phyloP scores from a whole-genome alignment of 495 filamentous ascomycete species.

The Parmelia sp. region DNA sequence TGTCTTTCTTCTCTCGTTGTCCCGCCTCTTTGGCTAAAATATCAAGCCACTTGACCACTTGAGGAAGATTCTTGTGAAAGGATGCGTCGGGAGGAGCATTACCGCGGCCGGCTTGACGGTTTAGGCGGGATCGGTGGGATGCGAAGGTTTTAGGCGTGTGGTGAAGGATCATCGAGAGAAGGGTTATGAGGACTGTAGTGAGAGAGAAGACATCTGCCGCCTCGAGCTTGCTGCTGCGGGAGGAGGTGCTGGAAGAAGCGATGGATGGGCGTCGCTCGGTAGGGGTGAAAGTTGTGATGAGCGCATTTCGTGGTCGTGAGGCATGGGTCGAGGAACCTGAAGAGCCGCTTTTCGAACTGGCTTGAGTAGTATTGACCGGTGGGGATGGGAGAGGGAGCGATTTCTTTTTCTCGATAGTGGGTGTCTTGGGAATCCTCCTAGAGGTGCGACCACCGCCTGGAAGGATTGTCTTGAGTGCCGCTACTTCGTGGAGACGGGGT shows the following conservation, averaged over 20 bases:
- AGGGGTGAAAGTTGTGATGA: conserved; percentile 30
- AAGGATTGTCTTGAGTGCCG: conserved; percentile 29
- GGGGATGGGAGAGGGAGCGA: conserved; percentile 29
- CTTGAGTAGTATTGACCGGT: conserved; percentile 18
- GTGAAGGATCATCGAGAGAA: conserved; percentile 67
- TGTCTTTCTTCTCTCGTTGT: conserved; percentile 54
- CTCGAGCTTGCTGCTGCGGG: conserved; percentile 25
- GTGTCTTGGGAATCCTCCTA: conserved; percentile 27
- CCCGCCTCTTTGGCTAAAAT: conserved; percentile 59
- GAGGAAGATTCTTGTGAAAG: conserved; percentile 74
- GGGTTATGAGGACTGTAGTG: conserved; percentile 61
- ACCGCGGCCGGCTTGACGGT: conserved; percentile 57
- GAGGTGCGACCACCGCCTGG: conserved; percentile 46
- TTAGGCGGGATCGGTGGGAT: conserved; percentile 64
- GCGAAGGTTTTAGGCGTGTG: conserved; percentile 63
- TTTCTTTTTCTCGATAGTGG: neutral
- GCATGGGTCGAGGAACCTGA: conserved; percentile 23
- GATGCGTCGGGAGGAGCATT: conserved; percentile 70
- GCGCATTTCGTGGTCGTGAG: conserved; percentile 24
- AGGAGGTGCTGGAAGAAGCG: conserved; percentile 28
- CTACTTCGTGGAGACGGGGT: conserved; percentile 33
- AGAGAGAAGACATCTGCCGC: conserved; percentile 69
- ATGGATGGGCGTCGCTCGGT: conserved; percentile 11
- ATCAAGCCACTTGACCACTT: conserved; percentile 73
- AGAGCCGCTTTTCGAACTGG: conserved; percentile 18